Conservation (phyloP, 352 stramenopile genomes). For the Pythium monospermum region DNA sequence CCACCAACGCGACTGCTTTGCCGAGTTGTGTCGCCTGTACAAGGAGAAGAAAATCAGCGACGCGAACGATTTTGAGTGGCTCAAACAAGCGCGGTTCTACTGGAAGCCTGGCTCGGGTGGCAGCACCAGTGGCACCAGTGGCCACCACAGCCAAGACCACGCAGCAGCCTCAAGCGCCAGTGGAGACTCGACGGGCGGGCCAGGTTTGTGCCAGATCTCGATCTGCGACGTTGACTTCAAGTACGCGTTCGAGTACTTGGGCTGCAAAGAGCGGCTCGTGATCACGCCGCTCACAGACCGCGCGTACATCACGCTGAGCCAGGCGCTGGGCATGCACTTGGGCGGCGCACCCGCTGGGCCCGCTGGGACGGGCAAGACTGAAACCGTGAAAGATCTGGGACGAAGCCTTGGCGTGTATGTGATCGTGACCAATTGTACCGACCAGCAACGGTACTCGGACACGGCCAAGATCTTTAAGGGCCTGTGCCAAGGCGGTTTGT, state of each 20-base stretch:
- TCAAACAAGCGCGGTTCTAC: constrained; percentile 80
- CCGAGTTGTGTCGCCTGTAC: constrained; percentile 60
- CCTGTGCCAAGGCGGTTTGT: constrained; percentile 88
- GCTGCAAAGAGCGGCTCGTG: constrained; percentile 87
- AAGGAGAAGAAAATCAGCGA: constrained; percentile 79
- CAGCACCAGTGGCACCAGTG: no score
- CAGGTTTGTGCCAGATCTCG: constrained; percentile 87
- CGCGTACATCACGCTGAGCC: constrained; percentile 89
- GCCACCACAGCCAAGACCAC: not conserved
- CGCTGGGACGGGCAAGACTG: constrained; percentile 90
- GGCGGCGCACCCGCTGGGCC: constrained; percentile 82
- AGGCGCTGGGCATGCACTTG: constrained; percentile 86
- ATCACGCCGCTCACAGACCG: constrained; percentile 90
- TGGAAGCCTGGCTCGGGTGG: constrained; percentile 51
- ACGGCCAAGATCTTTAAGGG: constrained; percentile 94
- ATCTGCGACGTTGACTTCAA: constrained; percentile 91
- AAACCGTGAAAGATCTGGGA: constrained; percentile 89
- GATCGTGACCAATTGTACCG: constrained; percentile 92
- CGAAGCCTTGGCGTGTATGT: constrained; percentile 88
- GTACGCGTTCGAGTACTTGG: constrained; percentile 93
- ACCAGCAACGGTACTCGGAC: constrained; percentile 88
- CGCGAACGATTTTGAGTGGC: constrained; percentile 79
- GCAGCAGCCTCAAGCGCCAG: not conserved
- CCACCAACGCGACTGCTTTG: constrained; percentile 80
- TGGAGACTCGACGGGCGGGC: constrained; percentile 79